These are phyloP conservation scores for Blastobotrys persicus DNA, from an alignment of 1,139 yeast genomes.

Conservation along the genomic window DNA sequence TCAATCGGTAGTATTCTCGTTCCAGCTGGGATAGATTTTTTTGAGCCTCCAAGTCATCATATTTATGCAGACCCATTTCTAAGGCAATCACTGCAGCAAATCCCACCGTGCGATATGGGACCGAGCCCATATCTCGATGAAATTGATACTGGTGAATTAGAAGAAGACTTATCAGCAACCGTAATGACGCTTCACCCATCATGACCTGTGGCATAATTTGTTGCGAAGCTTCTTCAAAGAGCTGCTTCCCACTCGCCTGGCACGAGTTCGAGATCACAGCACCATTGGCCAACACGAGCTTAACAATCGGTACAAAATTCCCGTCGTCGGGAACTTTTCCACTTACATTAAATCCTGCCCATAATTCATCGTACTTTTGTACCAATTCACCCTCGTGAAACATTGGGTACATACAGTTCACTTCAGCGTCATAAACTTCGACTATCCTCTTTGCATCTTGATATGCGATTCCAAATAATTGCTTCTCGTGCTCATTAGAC, in stretches of 20 bases:
- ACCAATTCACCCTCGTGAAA: conserved; percentile 26
- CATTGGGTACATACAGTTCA: conserved; percentile 30
- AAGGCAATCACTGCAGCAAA: conserved; percentile 26
- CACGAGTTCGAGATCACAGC: conserved; percentile 21
- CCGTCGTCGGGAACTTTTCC: conserved; percentile 12
- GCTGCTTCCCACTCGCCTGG: conserved; percentile 20
- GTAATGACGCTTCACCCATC: conserved; percentile 20
- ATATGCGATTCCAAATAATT: conserved; percentile 19
- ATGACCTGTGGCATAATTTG: conserved; percentile 20
- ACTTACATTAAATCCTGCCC: not conserved
- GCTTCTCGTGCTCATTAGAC: conserved; percentile 9
- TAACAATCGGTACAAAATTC: conserved; percentile 19
- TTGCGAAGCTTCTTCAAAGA: conserved; percentile 23
- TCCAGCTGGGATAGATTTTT: conserved; percentile 19
- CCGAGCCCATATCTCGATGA: conserved; percentile 27
- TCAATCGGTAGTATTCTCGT: conserved; percentile 23
- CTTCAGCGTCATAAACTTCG: conserved; percentile 27
- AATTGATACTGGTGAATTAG: conserved; percentile 30
- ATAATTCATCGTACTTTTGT: conserved; percentile 22
- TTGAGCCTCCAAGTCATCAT: conserved; percentile 19
- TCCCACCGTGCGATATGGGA: conserved; percentile 28
- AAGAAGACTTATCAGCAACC: conserved; percentile 20
- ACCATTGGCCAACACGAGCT: conserved; percentile 27
- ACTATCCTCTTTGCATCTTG: conserved; percentile 22
- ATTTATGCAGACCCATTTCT: conserved; percentile 28